Evolutionary conservation across 78 protist genomes (phyloP).

Genomic region (Carpediemonas membranifera): DNA sequence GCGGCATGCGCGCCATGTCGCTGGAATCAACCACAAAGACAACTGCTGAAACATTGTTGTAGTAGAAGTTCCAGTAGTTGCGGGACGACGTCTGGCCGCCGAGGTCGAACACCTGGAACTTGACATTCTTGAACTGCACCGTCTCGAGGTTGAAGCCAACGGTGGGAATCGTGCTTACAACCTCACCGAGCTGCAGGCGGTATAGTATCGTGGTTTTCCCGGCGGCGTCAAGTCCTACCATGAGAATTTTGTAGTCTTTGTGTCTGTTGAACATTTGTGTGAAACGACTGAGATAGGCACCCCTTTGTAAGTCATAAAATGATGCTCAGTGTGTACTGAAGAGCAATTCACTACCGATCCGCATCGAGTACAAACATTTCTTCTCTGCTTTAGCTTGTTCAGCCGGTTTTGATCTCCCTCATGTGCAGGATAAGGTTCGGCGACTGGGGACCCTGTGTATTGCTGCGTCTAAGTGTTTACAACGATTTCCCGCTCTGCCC

Average conservation of each 20-base stretch:
- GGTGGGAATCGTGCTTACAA: conserved; percentile 53
- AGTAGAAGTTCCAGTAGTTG: conserved; percentile 18
- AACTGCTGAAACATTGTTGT: conserved; percentile 16
- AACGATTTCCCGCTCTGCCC: no score
- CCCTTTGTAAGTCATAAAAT: no score
- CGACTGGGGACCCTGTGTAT: no score
- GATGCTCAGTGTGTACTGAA: no score
- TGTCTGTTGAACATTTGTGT: no score
- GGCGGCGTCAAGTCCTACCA: conserved; percentile 41
- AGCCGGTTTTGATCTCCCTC: no score
- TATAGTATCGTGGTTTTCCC: conserved; percentile 61
- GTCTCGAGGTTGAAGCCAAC: conserved; percentile 63
- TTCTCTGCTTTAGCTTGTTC: no score
- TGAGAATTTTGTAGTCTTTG: not conserved
- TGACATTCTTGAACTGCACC: not conserved
- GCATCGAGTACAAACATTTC: no score
- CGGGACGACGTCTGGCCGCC: conserved; percentile 26
- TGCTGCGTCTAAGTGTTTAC: no score
- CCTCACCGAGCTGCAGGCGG: conserved; percentile 56
- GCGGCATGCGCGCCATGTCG: conserved; percentile 2
- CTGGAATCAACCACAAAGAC: conserved; percentile 24
- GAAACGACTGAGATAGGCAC: no score
- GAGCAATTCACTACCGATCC: no score
- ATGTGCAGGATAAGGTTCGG: no score
- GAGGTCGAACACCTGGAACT: not conserved